Conservation (phyloP, 2,329 filamentous ascomycete genomes). For the Penicillium sp. region DNA sequence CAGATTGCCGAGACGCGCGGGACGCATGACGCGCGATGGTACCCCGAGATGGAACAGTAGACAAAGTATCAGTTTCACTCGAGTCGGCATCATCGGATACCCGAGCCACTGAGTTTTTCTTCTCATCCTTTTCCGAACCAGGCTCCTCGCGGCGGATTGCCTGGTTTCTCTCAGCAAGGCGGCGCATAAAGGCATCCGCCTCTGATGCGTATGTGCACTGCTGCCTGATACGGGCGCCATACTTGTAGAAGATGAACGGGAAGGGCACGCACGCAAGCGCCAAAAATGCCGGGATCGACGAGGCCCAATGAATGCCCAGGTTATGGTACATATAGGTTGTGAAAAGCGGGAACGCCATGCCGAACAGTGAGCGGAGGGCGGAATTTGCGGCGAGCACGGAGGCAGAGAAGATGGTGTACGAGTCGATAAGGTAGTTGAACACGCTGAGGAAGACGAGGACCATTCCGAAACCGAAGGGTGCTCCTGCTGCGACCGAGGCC, state of each 20-base stretch:
- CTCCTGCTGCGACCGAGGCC: conserved; percentile 25
- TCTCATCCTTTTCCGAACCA: not conserved
- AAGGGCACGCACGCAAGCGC: conserved; percentile 27
- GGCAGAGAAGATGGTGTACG: conserved; percentile 28
- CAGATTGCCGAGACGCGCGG: conserved; percentile 17
- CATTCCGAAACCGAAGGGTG: conserved; percentile 28
- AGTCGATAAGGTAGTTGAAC: conserved; percentile 29
- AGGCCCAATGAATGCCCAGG: conserved; percentile 29
- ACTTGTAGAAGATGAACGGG: conserved; percentile 30
- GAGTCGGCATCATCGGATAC: conserved; percentile 5
- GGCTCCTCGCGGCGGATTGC: conserved; percentile 4
- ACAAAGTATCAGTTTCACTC: conserved; percentile 17
- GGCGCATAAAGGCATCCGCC: conserved; percentile 38
- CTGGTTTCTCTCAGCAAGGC: conserved; percentile 21
- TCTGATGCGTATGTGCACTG: conserved; percentile 28
- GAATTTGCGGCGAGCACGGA: conserved; percentile 27
- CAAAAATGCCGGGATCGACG: conserved; percentile 25
- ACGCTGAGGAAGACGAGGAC: conserved; percentile 26
- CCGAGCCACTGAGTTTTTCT: not conserved
- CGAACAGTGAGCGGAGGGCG: conserved; percentile 25
- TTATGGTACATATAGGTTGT: conserved; percentile 27
- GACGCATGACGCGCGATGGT: conserved; percentile 19
- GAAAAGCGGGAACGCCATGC: conserved; percentile 28
- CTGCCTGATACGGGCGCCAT: conserved; percentile 17
- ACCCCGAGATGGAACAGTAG: conserved; percentile 19